phyloP scores from a whole-genome alignment of 1,284 basidiomycete species.

The Leucocoprinus gongylophorus region DNA sequence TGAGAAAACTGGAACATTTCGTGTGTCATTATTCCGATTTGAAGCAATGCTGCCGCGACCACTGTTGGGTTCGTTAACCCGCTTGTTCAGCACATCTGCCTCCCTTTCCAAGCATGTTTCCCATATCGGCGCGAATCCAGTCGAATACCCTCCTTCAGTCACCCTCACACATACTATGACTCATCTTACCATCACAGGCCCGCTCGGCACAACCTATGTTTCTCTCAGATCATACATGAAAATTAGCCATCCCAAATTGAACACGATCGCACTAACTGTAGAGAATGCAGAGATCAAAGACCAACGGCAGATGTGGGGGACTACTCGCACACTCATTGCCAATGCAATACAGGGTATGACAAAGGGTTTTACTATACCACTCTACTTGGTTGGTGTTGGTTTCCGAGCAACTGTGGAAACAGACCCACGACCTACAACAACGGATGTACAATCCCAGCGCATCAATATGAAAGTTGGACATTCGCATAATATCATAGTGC shows the following conservation, averaged over 20 bases:
- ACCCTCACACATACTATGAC: conserved; percentile 48
- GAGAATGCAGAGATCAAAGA: conserved; percentile 65
- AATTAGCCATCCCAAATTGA: conserved; percentile 46
- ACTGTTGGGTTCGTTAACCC: conserved; percentile 28
- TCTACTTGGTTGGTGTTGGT: conserved; percentile 93
- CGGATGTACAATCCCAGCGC: conserved; percentile 54
- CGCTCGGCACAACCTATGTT: conserved; percentile 67
- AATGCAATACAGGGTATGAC: conserved; percentile 92
- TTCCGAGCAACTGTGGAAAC: conserved; percentile 86
- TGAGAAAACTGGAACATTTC: conserved; percentile 1
- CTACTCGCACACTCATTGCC: conserved; percentile 80
- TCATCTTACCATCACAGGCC: conserved; percentile 62
- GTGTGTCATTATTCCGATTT: neutral
- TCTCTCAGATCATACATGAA: conserved; percentile 65
- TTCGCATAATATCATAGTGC: conserved; percentile 81
- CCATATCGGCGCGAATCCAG: conserved; percentile 79
- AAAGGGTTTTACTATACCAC: conserved; percentile 74
- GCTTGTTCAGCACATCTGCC: conserved; percentile 42
- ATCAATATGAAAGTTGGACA: conserved; percentile 90
- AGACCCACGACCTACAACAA: conserved; percentile 62
- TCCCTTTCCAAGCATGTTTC: conserved; percentile 41
- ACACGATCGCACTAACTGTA: conserved; percentile 56
- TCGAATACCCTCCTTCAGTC: conserved; percentile 64
- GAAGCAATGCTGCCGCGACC: conserved; percentile 24
- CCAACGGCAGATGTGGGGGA: conserved; percentile 90